phyloP scores from a whole-genome alignment of 768 basidiomycete species.

The Pisolithus tinctorius region DNA sequence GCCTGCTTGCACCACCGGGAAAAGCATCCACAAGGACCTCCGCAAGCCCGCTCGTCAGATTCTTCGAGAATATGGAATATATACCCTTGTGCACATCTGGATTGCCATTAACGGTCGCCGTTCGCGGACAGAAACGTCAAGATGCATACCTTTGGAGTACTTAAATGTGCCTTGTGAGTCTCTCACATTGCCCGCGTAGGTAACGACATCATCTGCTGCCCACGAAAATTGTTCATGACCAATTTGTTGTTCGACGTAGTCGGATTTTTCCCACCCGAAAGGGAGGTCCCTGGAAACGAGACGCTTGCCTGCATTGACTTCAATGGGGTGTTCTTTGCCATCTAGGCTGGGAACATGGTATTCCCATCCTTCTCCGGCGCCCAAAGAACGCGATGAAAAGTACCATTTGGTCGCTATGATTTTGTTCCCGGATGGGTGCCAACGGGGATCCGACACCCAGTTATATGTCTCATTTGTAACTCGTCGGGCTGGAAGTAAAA shows the following conservation, averaged over 20 bases:
- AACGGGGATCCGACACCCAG: conserved; percentile 63
- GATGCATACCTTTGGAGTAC: conserved; percentile 56
- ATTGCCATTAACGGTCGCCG: background rate
- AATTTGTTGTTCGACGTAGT: conserved; percentile 65
- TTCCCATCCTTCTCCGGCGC: conserved; percentile 71
- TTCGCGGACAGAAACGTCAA: background rate
- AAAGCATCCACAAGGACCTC: conserved; percentile 46
- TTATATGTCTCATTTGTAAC: conserved; percentile 74
- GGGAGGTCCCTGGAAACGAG: conserved; percentile 53
- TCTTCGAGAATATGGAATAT: conserved; percentile 62
- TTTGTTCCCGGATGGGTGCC: conserved; percentile 58
- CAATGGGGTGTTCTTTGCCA: conserved; percentile 18
- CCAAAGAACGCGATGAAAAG: conserved; percentile 54
- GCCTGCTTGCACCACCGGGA: conserved; percentile 70
- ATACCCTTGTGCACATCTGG: conserved; percentile 66
- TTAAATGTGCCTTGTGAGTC: conserved; percentile 41
- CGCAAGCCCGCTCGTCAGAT: conserved; percentile 49
- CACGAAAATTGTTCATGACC: conserved; percentile 69
- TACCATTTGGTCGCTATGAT: conserved; percentile 79
- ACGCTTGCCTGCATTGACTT: conserved; percentile 41
- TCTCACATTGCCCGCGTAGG: conserved; percentile 59
- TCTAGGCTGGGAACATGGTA: conserved; percentile 40
- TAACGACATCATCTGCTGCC: conserved; percentile 48
- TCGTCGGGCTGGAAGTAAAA: conserved; percentile 26
- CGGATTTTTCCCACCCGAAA: conserved; percentile 48